A percentile compares a stretch with the other conserved stretches of the same genome.
Conservation (phyloP, 306 rosid genomes). For the Sphenostylis stenocarpa region DNA sequence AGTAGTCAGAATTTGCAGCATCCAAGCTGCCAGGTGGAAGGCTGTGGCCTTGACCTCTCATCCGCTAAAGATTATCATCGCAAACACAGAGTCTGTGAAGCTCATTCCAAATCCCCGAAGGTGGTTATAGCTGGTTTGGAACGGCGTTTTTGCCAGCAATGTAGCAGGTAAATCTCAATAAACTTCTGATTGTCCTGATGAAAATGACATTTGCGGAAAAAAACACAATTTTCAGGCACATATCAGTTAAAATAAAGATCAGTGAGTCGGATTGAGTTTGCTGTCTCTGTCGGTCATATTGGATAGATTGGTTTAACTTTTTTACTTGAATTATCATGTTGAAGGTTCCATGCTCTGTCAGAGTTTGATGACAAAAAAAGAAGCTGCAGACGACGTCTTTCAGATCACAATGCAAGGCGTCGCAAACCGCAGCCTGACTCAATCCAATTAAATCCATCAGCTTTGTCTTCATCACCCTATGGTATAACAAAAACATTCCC, state of each 20-base stretch:
- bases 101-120: slow-evolving; percentile 82
- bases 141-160: slow-evolving; percentile 93
- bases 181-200: not conserved
- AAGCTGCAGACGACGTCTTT: slow-evolving; percentile 94
- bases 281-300: slow-evolving; percentile 14
- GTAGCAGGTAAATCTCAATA: slow-evolving; percentile 73
- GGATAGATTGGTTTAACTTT: slow-evolving; percentile 17
- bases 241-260: not conserved
- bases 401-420: slow-evolving; percentile 97
- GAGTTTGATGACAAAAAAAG: slow-evolving; percentile 91
- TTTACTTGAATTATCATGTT: slow-evolving; percentile 34
- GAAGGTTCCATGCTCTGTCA: slow-evolving; percentile 84
- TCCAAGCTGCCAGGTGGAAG: slow-evolving; percentile 86
- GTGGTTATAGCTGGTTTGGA: slow-evolving; percentile 70
- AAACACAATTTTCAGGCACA: not conserved
- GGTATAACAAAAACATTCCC: slow-evolving; percentile 37
- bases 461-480: slow-evolving; percentile 57
- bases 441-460: slow-evolving; percentile 49
- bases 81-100: slow-evolving; percentile 80
- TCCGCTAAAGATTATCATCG: slow-evolving; percentile 88
- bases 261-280: slow-evolving; percentile 22
- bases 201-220: slow-evolving; percentile 13
- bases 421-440: slow-evolving; percentile 78
- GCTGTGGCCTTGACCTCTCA: slow-evolving; percentile 79
- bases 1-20: slow-evolving; percentile 39